Base-by-base conservation (phyloP, 352 stramenopile species). In the Phytophthora sansomeana region DNA sequence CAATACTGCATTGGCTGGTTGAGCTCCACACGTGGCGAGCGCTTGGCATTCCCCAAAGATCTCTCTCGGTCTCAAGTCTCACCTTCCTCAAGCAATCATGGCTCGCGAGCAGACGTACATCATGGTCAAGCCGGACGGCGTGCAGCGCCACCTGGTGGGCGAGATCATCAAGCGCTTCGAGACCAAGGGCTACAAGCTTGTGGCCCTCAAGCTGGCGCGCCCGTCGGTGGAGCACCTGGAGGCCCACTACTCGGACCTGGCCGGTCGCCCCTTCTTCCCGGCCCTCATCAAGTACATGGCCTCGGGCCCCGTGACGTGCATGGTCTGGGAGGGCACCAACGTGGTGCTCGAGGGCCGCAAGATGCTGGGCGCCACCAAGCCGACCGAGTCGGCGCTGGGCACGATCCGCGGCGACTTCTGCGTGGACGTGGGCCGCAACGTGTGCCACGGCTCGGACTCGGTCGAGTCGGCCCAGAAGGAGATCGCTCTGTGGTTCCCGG, bases 401-500 rank as follows among this genome's bases (percentile, higher is more conserved):
- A 97, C 85, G 63, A 97, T 99, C 64, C 95, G 96, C 57, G 96
- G 96, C 58, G 96, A 99, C 83, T 98, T 95, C 79, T 96, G 85
- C 72, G 89, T 97, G 52, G 89, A 87, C 44, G 91, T 91, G 35
- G 91, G 91, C 66, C 85, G 92, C 52, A 98, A 98, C 81, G 91
- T 98, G 43, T 87, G 95, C 74, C 95, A 98, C 80, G 95, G 93
- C 77, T 97, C 85, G 77, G 95, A 98, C 75, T 95, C 95, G 58
- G 96, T 99, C 19, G 98, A 99, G 57, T 98, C 88, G 69, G 98
- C 97, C 70, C 86, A 99, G 47, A 89, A 97, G 61, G 98, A 99
- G 83, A 99, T 99, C 81, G 90, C 70, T 14, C 89, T 98, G 48
- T 99, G 98, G 98, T 99, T 99, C 89, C 90, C 89, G 14, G 87